Evolutionary conservation across 495 filamentous ascomycete species (phyloP).

Genomic region (Apiosordaria backusii): DNA sequence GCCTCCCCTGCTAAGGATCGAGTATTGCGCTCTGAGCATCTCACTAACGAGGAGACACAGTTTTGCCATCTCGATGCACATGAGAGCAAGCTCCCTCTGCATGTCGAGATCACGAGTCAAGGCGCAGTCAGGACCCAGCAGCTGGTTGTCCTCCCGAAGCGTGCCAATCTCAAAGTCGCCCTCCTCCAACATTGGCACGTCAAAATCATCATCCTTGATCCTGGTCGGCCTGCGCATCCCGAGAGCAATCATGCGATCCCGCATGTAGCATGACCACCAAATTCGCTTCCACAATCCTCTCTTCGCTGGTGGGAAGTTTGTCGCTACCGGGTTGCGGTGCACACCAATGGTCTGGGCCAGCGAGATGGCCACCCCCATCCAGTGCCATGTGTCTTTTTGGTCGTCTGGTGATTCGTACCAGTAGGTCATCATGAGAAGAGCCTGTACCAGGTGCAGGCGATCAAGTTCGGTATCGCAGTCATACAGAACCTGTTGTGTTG

Average conservation of each 20-base stretch:
- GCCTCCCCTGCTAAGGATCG: conserved; percentile 77
- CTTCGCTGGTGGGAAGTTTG: conserved; percentile 62
- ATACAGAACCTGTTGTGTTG: conserved; percentile 39
- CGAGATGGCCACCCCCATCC: conserved; percentile 85
- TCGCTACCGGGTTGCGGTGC: conserved; percentile 73
- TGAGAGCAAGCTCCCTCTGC: conserved; percentile 70
- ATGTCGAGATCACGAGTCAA: conserved; percentile 59
- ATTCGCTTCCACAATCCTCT: conserved; percentile 84
- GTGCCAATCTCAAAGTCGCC: conserved; percentile 77
- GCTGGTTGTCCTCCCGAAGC: conserved; percentile 59
- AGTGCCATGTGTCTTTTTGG: conserved; percentile 88
- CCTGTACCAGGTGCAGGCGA: conserved; percentile 77
- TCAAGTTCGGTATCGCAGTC: conserved; percentile 85
- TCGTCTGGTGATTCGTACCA: conserved; percentile 90
- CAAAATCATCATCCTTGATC: conserved; percentile 85
- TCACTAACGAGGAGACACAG: conserved; percentile 82
- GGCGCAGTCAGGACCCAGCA: conserved; percentile 64
- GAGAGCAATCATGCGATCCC: conserved; percentile 80
- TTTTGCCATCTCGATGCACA: conserved; percentile 90
- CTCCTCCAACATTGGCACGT: conserved; percentile 80
- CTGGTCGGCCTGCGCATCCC: conserved; percentile 86
- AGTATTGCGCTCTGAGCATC: conserved; percentile 82
- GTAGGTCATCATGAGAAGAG: conserved; percentile 79
- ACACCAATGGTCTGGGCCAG: conserved; percentile 80
- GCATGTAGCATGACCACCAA: conserved; percentile 93